These are phyloP conservation scores for Crucibulum laeve DNA, from an alignment of 768 basidiomycete genomes.

Conservation along the genomic window DNA sequence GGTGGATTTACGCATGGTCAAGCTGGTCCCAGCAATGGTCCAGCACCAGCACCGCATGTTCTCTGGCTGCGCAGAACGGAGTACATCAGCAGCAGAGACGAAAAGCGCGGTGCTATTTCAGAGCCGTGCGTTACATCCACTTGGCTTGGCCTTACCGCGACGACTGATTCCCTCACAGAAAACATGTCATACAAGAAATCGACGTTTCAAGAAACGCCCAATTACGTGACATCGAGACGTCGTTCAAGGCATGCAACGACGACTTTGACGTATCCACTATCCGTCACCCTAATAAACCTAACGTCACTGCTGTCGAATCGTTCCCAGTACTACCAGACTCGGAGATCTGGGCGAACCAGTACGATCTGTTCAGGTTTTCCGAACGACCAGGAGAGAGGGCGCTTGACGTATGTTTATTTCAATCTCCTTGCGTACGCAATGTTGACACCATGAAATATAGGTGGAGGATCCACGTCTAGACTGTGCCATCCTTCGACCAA, in stretches of 20 bases:
- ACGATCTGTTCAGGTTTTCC: constrained; percentile 82
- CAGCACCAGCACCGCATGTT: constrained; percentile 59
- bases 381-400: constrained; percentile 81
- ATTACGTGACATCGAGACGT: constrained; percentile 72
- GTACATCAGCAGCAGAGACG: constrained; percentile 66
- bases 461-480: constrained; percentile 77
- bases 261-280: constrained; percentile 55
- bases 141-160: background rate
- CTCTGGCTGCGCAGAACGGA: constrained; percentile 93
- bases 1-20: constrained; percentile 40
- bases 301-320: constrained; percentile 71
- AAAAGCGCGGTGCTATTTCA: constrained; percentile 34
- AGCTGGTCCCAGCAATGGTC: constrained; percentile 27
- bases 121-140: constrained; percentile 47
- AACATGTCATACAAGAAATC: constrained; percentile 44
- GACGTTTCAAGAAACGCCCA: constrained; percentile 77
- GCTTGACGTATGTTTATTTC: constrained; percentile 48
- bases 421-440: background rate
- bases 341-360: constrained; percentile 86
- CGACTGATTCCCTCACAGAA: constrained; percentile 26
- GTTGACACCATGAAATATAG: constrained; percentile 25
- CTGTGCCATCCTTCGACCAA: constrained; percentile 81
- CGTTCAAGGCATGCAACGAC: constrained; percentile 62
- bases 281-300: constrained; percentile 76
- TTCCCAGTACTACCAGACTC: constrained; percentile 83